Conservation (phyloP, 768 basidiomycete genomes). For the Pisolithus albus region DNA sequence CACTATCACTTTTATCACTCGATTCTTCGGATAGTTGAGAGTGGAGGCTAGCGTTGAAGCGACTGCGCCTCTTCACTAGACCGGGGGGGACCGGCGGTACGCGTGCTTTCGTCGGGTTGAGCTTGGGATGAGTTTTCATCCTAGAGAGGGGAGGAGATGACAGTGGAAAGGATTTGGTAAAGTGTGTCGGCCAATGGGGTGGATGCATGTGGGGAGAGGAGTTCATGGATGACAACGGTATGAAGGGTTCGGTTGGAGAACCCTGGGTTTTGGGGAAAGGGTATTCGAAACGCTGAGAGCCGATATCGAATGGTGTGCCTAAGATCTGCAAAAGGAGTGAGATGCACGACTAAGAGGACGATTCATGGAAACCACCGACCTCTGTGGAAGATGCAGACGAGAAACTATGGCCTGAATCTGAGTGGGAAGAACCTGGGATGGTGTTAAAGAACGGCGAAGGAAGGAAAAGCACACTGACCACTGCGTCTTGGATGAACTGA, state of each 20-base stretch:
- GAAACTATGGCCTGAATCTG: conserved; percentile 25
- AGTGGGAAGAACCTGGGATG: conserved; percentile 16
- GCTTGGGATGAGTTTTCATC: conserved; percentile 24
- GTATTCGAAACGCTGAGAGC: conserved; percentile 27
- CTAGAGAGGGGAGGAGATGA: conserved; percentile 22
- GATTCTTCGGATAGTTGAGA: conserved; percentile 24
- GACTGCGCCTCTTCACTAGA: conserved; percentile 18
- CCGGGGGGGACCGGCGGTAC: conserved; percentile 28
- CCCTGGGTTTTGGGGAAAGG: conserved; percentile 26
- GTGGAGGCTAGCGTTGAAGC: conserved; percentile 12
- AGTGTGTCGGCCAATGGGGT: conserved; percentile 22
- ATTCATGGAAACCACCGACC: conserved; percentile 16
- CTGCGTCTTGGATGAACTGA: not conserved
- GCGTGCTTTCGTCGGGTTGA: conserved; percentile 20
- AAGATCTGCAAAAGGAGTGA: conserved; percentile 19
- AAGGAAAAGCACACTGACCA: not conserved
- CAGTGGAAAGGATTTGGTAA: conserved; percentile 26
- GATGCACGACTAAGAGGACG: conserved; percentile 1
- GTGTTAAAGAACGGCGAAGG: not conserved
- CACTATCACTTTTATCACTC: conserved; percentile 22
- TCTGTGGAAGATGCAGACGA: conserved; percentile 27
- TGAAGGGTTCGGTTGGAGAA: conserved; percentile 22
- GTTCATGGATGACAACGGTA: conserved; percentile 17
- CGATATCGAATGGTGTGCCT: conserved; percentile 29
- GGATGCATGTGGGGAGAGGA: conserved; percentile 19